Conservation (phyloP, 1,139 yeast species). For the Yamadazyma friedrichii region DNA sequence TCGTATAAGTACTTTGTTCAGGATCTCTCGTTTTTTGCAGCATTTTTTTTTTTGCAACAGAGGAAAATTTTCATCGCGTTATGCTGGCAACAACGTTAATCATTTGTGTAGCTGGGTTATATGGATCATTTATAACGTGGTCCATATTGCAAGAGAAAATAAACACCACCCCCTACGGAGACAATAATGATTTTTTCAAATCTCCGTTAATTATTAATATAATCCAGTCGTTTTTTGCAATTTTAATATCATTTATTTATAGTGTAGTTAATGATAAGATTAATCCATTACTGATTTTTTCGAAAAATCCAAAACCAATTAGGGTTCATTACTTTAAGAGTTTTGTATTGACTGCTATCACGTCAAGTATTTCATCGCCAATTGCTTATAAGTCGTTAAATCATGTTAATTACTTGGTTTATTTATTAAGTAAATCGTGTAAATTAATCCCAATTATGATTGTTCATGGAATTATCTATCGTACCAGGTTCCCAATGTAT, state of each 20-base stretch:
- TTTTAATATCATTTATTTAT: constrained; percentile 64
- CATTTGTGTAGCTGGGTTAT: constrained; percentile 70
- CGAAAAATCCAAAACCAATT: constrained; percentile 23
- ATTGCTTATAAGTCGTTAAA: constrained; percentile 70
- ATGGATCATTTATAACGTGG: constrained; percentile 86
- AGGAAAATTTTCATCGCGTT: not conserved
- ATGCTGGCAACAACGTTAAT: constrained; percentile 28
- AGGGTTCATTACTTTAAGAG: constrained; percentile 28
- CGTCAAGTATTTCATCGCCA: constrained; percentile 83
- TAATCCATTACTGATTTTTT: constrained; percentile 31
- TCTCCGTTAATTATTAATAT: constrained; percentile 76
- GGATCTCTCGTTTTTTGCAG: not conserved
- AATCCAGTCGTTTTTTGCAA: constrained; percentile 73
- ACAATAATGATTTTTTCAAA: constrained; percentile 48
- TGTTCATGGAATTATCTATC: constrained; percentile 73
- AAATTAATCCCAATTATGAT: constrained; percentile 90
- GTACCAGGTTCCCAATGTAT: constrained; percentile 67
- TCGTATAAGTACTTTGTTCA: no score
- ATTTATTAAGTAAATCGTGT: constrained; percentile 86
- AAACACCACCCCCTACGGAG: constrained; percentile 73
- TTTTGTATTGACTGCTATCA: constrained; percentile 64
- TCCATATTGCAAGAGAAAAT: constrained; percentile 88
- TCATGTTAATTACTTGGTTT: constrained; percentile 85
- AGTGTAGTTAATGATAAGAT: constrained; percentile 33
- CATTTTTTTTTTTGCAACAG: not conserved